Base-by-base conservation (phyloP, 83 land plant genomes). In the Picea abies region DNA sequence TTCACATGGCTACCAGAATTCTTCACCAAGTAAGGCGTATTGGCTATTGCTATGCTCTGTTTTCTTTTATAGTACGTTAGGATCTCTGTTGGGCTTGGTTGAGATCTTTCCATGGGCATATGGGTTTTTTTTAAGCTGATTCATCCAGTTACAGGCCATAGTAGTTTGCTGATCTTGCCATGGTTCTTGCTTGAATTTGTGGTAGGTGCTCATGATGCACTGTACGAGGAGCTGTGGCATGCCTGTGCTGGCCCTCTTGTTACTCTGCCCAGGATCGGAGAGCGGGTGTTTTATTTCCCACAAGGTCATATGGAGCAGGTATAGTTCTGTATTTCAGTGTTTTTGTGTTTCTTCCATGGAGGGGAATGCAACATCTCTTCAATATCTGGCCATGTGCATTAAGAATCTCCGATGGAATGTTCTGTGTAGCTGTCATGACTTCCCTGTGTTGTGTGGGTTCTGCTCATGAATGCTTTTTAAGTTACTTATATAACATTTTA, bases 271-370 rank as follows among this genome's bases (percentile, higher is more conserved):
- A 82, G 93, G 17, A 86, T 82, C 39, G 89, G 90, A 23, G 94
- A 96, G 86, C 85, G 85, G 78, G 97, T 96, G 3, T 93, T 91
- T 82, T 96, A 96, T 81, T 96, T 96, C 78, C 99, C 99, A 8
- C 99, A 96, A 75, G 99, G 99, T 6, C 99, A 96, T 80, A 92
- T 89, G 15, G 99, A 96, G 80, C 99, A 96, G 88, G 94, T 79
- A 10, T 39, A 20, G 39, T 71, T 39, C 75, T 39, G 47, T 39
- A 8, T 17, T 12, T 20, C 68, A 6, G 84, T 75, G 15, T 78
- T 82, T 5, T 79, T 83, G 10, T 80, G 83, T 75, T 78, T 81
- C 41, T 62, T 70, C 3, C 39, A 32, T 37, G 29, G 8, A 39
- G 56, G n/a, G 14, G 60, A 8, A 41, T 73, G 5, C 23, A 47